phyloP scores from a whole-genome alignment of 805 yeast genomes.

The Nakazawaea ambrosiae region DNA sequence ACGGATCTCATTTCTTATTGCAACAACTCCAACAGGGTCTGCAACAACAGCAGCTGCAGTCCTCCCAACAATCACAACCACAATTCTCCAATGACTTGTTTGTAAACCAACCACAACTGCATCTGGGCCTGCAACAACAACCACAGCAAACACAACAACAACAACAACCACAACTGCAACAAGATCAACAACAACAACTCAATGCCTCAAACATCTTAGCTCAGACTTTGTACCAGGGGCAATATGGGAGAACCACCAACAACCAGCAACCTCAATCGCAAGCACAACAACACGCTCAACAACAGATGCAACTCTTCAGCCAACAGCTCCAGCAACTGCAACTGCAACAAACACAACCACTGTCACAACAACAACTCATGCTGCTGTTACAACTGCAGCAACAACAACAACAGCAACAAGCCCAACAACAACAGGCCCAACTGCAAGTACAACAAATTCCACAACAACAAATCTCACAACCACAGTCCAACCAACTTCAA shows the following conservation, averaged over 20 bases:
- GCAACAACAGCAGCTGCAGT: slow-evolving; percentile 13
- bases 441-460: too few species aligned
- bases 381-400: slow-evolving; percentile 15
- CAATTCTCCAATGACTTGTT: slow-evolving; percentile 13
- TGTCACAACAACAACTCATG: slow-evolving; percentile 17
- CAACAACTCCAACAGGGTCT: slow-evolving; percentile 15
- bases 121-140: slow-evolving; percentile 15
- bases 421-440: slow-evolving; percentile 19
- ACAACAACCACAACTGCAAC: slow-evolving; percentile 18
- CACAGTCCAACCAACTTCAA: slow-evolving; percentile 20
- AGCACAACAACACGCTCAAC: slow-evolving; percentile 18
- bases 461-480: too few species aligned
- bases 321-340: slow-evolving; percentile 19
- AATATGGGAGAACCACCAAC: slow-evolving; percentile 27
- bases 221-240: slow-evolving; percentile 33
- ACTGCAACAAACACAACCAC: slow-evolving; percentile 22
- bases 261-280: slow-evolving; percentile 23
- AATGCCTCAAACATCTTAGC: slow-evolving; percentile 30
- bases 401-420: slow-evolving; percentile 14
- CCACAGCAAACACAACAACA: slow-evolving; percentile 15
- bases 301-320: slow-evolving; percentile 18
- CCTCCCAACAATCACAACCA: slow-evolving; percentile 8
- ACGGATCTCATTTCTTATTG: slow-evolving; percentile 10
- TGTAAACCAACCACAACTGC: slow-evolving; percentile 14
- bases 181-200: slow-evolving; percentile 16